Percentiles rank a stretch among this genome's conserved stretches.
These are phyloP conservation scores for Apiotrichum domesticum DNA, from an alignment of 1,284 basidiomycete genomes.

Conservation along the genomic window DNA sequence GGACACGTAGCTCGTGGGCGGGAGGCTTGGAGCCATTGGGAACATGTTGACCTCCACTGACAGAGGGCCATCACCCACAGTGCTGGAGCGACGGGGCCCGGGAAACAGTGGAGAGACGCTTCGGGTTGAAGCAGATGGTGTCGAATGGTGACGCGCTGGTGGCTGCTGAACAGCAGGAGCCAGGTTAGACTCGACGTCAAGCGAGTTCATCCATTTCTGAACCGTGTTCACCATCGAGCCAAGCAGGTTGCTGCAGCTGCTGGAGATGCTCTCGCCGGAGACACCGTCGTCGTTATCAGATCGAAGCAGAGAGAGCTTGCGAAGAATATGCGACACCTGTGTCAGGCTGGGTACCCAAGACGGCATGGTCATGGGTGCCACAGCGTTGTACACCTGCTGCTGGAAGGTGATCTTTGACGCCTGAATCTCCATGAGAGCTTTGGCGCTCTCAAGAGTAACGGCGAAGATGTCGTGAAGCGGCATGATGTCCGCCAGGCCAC, in stretches of 20 bases:
- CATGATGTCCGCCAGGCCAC: constrained; percentile 11
- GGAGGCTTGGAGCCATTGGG: background rate
- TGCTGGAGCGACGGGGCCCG: background rate
- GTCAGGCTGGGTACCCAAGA: constrained; percentile 26
- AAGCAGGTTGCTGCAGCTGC: constrained; percentile 37
- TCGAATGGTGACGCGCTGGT: constrained; percentile 1
- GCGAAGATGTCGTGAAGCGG: constrained; percentile 32
- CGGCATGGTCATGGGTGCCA: constrained; percentile 9
- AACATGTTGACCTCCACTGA: background rate
- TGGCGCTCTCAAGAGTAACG: constrained; percentile 31
- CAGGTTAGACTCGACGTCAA: constrained; percentile 4
- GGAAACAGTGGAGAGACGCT: background rate
- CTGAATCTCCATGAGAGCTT: constrained; percentile 37
- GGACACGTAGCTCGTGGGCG: background rate
- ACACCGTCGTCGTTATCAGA: constrained; percentile 9
- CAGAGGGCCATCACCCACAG: background rate
- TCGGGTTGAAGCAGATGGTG: background rate
- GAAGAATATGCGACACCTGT: constrained; percentile 22
- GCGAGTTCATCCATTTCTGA: constrained; percentile 23
- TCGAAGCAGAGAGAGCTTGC: background rate
- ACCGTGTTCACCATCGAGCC: constrained; percentile 34
- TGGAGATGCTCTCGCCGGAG: constrained; percentile 25
- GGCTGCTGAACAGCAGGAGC: background rate
- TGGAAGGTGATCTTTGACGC: constrained; percentile 24
- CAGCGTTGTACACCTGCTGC: constrained; percentile 13